A percentile compares a stretch with the other conserved stretches of the same genome.
phyloP scores from a whole-genome alignment of 805 yeast genomes.

The Candida coleopterorum region DNA sequence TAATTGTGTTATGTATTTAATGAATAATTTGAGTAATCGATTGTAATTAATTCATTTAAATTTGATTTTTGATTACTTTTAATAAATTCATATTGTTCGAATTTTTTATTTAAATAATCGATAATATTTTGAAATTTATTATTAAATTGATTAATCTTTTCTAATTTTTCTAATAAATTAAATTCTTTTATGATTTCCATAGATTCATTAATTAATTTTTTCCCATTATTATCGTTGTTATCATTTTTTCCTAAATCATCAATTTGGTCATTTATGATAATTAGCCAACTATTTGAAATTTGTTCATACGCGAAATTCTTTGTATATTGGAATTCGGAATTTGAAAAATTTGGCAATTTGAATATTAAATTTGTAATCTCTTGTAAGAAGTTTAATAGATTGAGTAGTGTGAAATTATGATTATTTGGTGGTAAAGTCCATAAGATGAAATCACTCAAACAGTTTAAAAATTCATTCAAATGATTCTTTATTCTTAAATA shows the following conservation, averaged over 20 bases:
- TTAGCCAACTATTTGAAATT: conserved; percentile 53
- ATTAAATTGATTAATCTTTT: conserved; percentile 41
- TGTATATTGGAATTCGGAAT: conserved; percentile 50
- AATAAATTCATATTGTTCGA: conserved; percentile 26
- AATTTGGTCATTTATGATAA: conserved; percentile 30
- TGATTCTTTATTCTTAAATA: conserved; percentile 66
- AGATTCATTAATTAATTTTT: conserved; percentile 13
- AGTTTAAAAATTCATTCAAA: conserved; percentile 63
- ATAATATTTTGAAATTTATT: conserved; percentile 38
- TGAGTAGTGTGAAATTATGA: conserved; percentile 34
- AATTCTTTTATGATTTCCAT: conserved; percentile 30
- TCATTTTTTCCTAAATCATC: conserved; percentile 14
- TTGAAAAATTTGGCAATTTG: conserved; percentile 61
- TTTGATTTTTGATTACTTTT: conserved; percentile 12
- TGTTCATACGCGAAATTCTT: conserved; percentile 56
- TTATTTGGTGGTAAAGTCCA: conserved; percentile 72
- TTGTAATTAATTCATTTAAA: conserved; percentile 31
- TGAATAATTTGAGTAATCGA: conserved; percentile 40
- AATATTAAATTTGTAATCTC: conserved; percentile 56
- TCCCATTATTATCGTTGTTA: conserved; percentile 13
- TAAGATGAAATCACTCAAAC: conserved; percentile 70
- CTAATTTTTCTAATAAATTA: conserved; percentile 38
- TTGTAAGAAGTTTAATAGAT: conserved; percentile 59
- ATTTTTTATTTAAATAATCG: conserved; percentile 39
- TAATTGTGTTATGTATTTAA: conserved; percentile 48